Evolutionary conservation across 352 stramenopile genomes (phyloP).

Genomic region (Globisporangium apiculatum): DNA sequence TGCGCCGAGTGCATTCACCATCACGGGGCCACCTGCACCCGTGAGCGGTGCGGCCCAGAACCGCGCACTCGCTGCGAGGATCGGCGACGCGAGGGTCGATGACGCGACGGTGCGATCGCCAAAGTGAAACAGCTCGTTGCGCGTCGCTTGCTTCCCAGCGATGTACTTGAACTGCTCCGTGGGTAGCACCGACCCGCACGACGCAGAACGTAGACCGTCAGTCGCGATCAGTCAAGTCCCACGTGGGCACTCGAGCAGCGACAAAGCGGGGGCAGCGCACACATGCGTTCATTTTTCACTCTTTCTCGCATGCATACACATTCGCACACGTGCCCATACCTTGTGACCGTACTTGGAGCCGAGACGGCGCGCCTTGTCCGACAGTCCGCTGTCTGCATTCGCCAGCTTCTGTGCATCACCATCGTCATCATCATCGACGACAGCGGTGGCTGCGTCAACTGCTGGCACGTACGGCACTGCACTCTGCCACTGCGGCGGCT

Average conservation of each 20-base stretch:
- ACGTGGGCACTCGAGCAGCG: not conserved
- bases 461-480: not conserved
- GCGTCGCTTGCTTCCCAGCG: slow-evolving; percentile 46
- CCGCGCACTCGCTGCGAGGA: slow-evolving; percentile 45
- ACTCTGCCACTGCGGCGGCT: slow-evolving; percentile 11
- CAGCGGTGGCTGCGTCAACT: not conserved
- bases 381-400: slow-evolving; percentile 27
- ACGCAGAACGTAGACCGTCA: not conserved
- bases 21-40: slow-evolving; percentile 57
- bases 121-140: slow-evolving; percentile 53
- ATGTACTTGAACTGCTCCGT: slow-evolving; percentile 57
- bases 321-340: not conserved
- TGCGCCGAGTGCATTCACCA: slow-evolving; percentile 37
- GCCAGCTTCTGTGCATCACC: no score
- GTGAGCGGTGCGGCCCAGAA: slow-evolving; percentile 52
- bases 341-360: slow-evolving; percentile 70
- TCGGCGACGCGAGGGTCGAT: slow-evolving; percentile 30
- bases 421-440: no score
- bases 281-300: no score
- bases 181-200: no score
- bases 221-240: not conserved
- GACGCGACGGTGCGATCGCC: slow-evolving; percentile 33
- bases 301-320: no score
- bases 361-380: slow-evolving; percentile 59
- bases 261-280: not conserved